A percentile compares a stretch with the other conserved stretches of the same genome.
Conservation (phyloP, 495 filamentous ascomycete genomes). For the Podospora tetraspora region DNA sequence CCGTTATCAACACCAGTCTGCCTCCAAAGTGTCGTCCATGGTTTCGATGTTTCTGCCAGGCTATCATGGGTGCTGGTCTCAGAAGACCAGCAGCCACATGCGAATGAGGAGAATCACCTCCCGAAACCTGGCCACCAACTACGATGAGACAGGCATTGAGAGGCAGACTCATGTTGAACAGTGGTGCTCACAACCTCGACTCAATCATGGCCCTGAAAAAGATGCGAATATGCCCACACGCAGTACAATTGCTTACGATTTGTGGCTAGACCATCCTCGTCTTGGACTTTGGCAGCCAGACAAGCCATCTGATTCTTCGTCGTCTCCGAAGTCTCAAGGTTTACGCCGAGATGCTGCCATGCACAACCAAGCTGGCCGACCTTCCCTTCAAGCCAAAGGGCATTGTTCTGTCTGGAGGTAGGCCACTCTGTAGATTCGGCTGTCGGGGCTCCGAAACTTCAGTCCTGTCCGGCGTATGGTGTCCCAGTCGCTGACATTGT, state of each 20-base stretch:
- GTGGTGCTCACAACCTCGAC: not conserved
- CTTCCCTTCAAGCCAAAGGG: slow-evolving; percentile 78
- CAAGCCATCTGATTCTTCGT: slow-evolving; percentile 13
- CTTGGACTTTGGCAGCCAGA: slow-evolving; percentile 18
- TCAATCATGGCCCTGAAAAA: not conserved
- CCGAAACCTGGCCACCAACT: not conserved
- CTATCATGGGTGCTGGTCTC: not conserved
- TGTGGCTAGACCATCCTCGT: slow-evolving; percentile 15
- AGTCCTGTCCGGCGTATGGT: not conserved
- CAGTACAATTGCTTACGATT: not conserved
- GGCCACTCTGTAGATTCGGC: not conserved
- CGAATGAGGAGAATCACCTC: not conserved
- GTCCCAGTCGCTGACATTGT: not conserved
- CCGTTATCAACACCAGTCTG: not conserved
- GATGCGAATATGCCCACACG: not conserved
- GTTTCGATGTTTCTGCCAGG: not conserved
- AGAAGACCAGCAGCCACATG: not conserved
- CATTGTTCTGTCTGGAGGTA: slow-evolving; percentile 69
- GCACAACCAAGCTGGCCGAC: slow-evolving; percentile 77
- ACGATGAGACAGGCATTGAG: not conserved
- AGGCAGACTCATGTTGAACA: not conserved
- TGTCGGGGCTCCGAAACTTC: not conserved
- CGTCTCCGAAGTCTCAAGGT: slow-evolving; percentile 55
- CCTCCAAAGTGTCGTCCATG: not conserved
- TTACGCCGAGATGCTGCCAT: slow-evolving; percentile 89